phyloP scores from a whole-genome alignment of 345 rosid species.

The Adansonia digitata region DNA sequence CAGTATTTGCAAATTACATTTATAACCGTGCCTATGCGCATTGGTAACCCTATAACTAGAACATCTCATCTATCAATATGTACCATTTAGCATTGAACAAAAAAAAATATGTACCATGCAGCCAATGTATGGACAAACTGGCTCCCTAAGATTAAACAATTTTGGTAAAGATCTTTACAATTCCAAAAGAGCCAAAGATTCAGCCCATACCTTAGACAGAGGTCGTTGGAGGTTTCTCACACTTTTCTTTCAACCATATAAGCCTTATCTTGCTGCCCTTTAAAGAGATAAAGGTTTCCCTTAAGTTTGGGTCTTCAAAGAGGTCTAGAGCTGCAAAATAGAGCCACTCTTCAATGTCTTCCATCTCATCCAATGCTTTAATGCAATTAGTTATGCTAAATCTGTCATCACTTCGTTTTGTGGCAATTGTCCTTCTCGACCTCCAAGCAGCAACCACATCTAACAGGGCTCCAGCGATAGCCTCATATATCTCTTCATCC shows the following conservation, averaged over 20 bases:
- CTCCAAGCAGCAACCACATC: slow-evolving; percentile 55
- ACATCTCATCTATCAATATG: too few relatives aligned
- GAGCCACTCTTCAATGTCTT: slow-evolving; percentile 46
- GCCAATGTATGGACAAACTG: too few relatives aligned
- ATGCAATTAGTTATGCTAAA: slow-evolving; percentile 63
- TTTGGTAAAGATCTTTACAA: slow-evolving; percentile 1
- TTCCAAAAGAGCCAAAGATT: background rate
- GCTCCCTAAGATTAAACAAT: too few relatives aligned
- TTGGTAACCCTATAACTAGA: too few relatives aligned
- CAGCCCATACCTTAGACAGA: background rate
- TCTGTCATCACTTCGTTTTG: slow-evolving; percentile 23
- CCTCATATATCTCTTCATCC: slow-evolving; percentile 33
- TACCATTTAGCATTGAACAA: too few relatives aligned
- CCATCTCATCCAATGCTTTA: slow-evolving; percentile 57
- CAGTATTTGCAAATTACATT: too few relatives aligned
- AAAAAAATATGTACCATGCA: too few relatives aligned
- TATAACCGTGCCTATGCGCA: too few relatives aligned
- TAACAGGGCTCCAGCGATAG: slow-evolving; percentile 54
- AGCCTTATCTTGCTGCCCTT: slow-evolving; percentile 35
- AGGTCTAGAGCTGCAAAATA: slow-evolving; percentile 67
- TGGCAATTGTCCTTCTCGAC: slow-evolving; percentile 29
- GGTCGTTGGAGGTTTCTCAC: slow-evolving; percentile 7
- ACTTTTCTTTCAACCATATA: slow-evolving; percentile 58
- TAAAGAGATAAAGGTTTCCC: slow-evolving; percentile 65
- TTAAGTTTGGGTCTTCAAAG: slow-evolving; percentile 50